Evolutionary conservation across 768 basidiomycete species (phyloP), one percentile per base, ranked within the genome.

Genomic region (Hygrophorus pudorinus): DNA sequence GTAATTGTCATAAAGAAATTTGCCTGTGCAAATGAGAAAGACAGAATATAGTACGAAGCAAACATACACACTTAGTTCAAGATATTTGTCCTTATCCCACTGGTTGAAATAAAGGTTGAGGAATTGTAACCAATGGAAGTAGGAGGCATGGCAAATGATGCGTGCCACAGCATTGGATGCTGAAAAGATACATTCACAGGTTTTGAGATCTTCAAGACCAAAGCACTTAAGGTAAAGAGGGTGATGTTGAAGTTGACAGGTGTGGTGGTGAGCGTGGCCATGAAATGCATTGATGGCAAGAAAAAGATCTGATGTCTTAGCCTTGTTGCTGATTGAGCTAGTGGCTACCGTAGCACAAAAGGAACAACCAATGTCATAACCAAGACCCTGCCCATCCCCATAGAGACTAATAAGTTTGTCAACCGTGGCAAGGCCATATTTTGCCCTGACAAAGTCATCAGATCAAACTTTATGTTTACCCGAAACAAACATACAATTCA

Each of bases 401-500:
- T 53, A 54, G 14, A 48, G 17, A 20, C 53, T 44, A 11, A 65
- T 49, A 13, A 55, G 42, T 21, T 50, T 49, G 3, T 53, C 49
- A 10, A 61, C 29, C 6, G 49, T 45, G 11, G 60, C 54, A 17
- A 56, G 54, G 1, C 53, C 48, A 46, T 62, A 62, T 45, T 60
- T 62, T 40, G 55, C 58, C 4, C 60, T 62, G 42, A 30, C 29
- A 31, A 33, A 29, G 14, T 34, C 10, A 29, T 36, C 21, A 48
- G 24, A 18, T 5, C 20, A 10, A 10, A 5, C 35, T 36, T 38
- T 45, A 28, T 38, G 14, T 24, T n/a, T n/a, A n/a, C n/a, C n/a
- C n/a, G n/a, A n/a, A n/a, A n/a, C n/a, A n/a, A n/a, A 59, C 65
- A 42, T 52, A 67, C 66, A 66, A 44, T 44, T 69, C 61, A 3